Evolutionary conservation across 768 basidiomycete genomes (phyloP), one percentile per base, ranked within the genome.

Genomic region (Lentinula detonsa): DNA sequence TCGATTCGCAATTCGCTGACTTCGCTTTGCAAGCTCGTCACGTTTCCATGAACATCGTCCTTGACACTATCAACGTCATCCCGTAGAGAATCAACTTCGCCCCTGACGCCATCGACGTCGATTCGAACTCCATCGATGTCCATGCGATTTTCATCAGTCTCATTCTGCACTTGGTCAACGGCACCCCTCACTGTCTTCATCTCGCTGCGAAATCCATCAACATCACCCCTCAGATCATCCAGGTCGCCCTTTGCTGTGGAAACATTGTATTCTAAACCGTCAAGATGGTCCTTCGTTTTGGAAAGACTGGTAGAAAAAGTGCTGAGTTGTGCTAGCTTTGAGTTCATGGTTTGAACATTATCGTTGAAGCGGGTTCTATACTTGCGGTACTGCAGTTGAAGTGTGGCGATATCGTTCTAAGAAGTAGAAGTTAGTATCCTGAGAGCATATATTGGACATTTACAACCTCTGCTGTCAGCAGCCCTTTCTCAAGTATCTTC

Each of bases 331-430:
- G 43, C 50, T 21, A 70, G 58, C 18, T 63, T 66, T 2, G 55
- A 56, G 57, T 64, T 67, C 11, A 64, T 68, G 39, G 65, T 57
- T 40, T 59, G 55, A 5, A 69, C 59, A 57, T 28, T 56, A 49
- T n/a, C 31, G 5, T 64, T 50, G 61, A 68, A 67, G 8, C 60
- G 18, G 43, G 53, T 6, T 33, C 40, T 55, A 43, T 61, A 61
- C 39, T 56, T 59, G 62, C 65, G 1, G 62, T 55, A n/a, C 60
- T 62, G 58, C 63, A 67, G 33, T 16, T 49, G 31, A 8, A 55
- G 33, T 15, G 23, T 21, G 8, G 28, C 16, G 11, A 55, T 35
- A 18, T 55, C 18, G 8, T 4, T 66, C 57, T 39, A 62, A 60
- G 65, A 65, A 43, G 2, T 1, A 11, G 18, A 23, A 43, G 10